phyloP scores from a whole-genome alignment of 148 eudicot species.

The Camellia japonica region DNA sequence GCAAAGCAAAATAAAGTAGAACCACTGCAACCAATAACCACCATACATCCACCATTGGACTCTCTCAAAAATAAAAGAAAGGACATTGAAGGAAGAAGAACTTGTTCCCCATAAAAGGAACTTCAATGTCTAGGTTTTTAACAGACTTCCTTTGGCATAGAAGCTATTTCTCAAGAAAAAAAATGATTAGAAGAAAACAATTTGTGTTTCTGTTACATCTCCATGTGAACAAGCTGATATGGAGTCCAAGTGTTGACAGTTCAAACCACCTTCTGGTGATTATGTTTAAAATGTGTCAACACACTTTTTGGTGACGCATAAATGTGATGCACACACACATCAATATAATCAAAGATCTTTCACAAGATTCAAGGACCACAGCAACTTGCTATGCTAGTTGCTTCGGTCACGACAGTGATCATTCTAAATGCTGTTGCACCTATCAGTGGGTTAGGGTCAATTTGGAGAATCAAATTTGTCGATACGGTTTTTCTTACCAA shows the following conservation, averaged over 20 bases:
- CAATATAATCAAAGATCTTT: background rate
- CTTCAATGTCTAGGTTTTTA: background rate
- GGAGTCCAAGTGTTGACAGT: background rate
- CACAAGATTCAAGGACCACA: background rate
- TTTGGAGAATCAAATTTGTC: too few relatives aligned
- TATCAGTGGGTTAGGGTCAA: too few relatives aligned
- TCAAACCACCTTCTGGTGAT: background rate
- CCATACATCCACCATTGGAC: background rate
- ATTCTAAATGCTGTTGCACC: background rate
- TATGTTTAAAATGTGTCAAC: background rate
- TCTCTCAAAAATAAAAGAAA: background rate
- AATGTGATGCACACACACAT: background rate
- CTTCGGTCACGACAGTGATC: background rate
- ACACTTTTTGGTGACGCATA: too few relatives aligned
- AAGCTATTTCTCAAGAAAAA: background rate
- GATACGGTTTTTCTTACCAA: too few relatives aligned
- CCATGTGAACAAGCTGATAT: background rate
- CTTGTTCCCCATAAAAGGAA: slow-evolving; percentile 3
- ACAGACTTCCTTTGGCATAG: background rate
- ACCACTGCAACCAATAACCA: background rate
- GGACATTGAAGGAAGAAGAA: background rate
- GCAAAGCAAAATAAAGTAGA: background rate
- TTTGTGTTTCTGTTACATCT: background rate
- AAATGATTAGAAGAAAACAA: too few relatives aligned
- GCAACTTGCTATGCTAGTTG: too few relatives aligned